These are phyloP conservation scores for Trypanosoma grayi DNA, from an alignment of 208 protist species.

Conservation along the genomic window DNA sequence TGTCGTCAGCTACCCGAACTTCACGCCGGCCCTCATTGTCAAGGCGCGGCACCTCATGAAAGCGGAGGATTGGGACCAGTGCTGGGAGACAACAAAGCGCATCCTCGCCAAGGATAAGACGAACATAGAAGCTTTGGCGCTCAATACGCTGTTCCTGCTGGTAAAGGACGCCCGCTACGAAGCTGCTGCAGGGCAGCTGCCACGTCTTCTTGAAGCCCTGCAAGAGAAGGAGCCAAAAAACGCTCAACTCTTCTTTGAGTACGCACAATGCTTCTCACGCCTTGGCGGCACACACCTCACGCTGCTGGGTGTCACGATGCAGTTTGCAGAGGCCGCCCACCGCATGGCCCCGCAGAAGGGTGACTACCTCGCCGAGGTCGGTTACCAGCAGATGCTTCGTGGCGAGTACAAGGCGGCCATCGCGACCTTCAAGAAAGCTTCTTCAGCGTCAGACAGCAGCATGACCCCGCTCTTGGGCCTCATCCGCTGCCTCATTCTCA, in stretches of 20 bases:
- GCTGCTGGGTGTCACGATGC: slow-evolving; percentile 59
- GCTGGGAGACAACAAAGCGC: slow-evolving; percentile 75
- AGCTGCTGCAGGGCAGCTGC: slow-evolving; percentile 57
- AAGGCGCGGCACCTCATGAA: slow-evolving; percentile 87
- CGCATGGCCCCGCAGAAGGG: slow-evolving; percentile 52
- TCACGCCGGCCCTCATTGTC: slow-evolving; percentile 63
- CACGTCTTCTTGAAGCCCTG: slow-evolving; percentile 56
- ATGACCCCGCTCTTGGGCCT: slow-evolving; percentile 71
- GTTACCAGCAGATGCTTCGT: slow-evolving; percentile 67
- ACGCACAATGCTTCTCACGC: slow-evolving; percentile 71
- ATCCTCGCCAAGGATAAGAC: slow-evolving; percentile 73
- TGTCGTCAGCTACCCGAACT: slow-evolving; percentile 64
- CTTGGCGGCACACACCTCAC: slow-evolving; percentile 48
- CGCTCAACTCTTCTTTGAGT: slow-evolving; percentile 60
- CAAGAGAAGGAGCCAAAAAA: slow-evolving; percentile 79
- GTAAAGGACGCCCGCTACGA: slow-evolving; percentile 73
- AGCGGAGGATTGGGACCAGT: slow-evolving; percentile 93
- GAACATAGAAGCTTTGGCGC: slow-evolving; percentile 76
- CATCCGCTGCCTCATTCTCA: slow-evolving; percentile 63
- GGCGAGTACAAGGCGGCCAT: slow-evolving; percentile 76
- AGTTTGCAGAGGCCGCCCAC: slow-evolving; percentile 69
- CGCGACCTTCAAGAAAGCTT: slow-evolving; percentile 70
- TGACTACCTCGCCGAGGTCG: slow-evolving; percentile 83
- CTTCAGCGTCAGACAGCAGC: slow-evolving; percentile 65
- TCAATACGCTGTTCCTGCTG: slow-evolving; percentile 73